A percentile compares a stretch with the other conserved stretches of the same genome.
phyloP scores from a whole-genome alignment of 1,139 yeast genomes.

The Kodamaea sp. region DNA sequence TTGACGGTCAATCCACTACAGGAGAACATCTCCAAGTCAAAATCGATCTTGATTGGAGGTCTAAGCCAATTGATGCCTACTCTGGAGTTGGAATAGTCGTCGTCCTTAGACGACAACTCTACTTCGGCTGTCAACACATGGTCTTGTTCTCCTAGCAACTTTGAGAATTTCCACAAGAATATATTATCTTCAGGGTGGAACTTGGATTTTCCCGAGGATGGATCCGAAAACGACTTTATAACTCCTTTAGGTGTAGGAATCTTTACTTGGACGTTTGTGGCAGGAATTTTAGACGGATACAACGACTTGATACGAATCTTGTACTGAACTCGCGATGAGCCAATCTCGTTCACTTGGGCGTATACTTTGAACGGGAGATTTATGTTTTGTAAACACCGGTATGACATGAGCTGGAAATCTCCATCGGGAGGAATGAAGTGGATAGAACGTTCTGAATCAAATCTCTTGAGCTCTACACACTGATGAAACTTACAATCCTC shows the following conservation, averaged over 20 bases:
- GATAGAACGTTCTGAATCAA: conserved; percentile 66
- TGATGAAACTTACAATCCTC: conserved; percentile 90
- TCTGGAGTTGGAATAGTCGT: conserved; percentile 12
- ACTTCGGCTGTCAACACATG: conserved; percentile 55
- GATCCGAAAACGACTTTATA: conserved; percentile 48
- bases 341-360: conserved; percentile 61
- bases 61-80: conserved; percentile 52
- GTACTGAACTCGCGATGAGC: conserved; percentile 52
- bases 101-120: conserved; percentile 31
- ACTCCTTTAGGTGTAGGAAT: conserved; percentile 75
- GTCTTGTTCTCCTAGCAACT: conserved; percentile 69
- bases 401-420: conserved; percentile 82
- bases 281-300: conserved; percentile 61
- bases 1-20: conserved; percentile 77
- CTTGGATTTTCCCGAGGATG: conserved; percentile 67
- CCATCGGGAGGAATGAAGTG: conserved; percentile 92
- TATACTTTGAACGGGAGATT: conserved; percentile 71
- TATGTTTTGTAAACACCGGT: conserved; percentile 55
- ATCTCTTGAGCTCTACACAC: conserved; percentile 72
- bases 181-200: conserved; percentile 66
- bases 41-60: conserved; percentile 77
- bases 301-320: conserved; percentile 62
- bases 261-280: conserved; percentile 62
- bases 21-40: conserved; percentile 74
- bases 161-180: conserved; percentile 69